Evolutionary conservation across 768 basidiomycete species (phyloP), one percentile per base, ranked within the genome.

Genomic region (Mycena maculata): DNA sequence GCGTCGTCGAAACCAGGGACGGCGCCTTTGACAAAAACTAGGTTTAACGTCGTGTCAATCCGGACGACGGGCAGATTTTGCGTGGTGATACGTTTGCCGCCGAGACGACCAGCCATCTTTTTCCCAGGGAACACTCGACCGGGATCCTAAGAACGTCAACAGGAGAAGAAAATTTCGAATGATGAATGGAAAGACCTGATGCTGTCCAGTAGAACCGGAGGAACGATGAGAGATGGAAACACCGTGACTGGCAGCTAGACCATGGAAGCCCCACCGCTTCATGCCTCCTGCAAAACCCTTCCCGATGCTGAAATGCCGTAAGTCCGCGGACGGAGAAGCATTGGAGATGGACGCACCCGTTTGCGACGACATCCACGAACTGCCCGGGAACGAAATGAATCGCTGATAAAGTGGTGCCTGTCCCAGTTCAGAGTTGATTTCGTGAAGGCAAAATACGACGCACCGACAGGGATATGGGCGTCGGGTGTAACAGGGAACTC

Each of bases 351-450:
- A 36, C 60, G 31, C 20, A 42, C 39, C 45, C 62, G 48, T 71
- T 64, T 20, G 69, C 69, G 22, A 71, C 62, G 23, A 71, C 69
- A 87, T 94, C 71, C 74, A 99, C 97, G 93, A 94, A 70, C 92
- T 99, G 98, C 0, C 98, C 98, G 0, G 98, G 98, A 10, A 99
- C 98, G 73, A 97, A 99, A 78, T 99, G 98, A 45, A 92, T 85
- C 0, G 96, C 95, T 50, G 93, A 95, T 41, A 99, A 75, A 15
- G 89, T 92, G 0, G 96, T 96, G 31, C 97, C 95, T 96, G 67
- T 22, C 15, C 3, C 6, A 42, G 15, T n/a, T 33, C 64, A 47
- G 48, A 23, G 44, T 12, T 13, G 6, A 4, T 27, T 36, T 20
- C 12, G 20, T 20, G 60, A 33, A 53, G 38, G 28, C 28, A 52